These are phyloP conservation scores for Acer negundo DNA, from an alignment of 345 rosid genomes.

Conservation along the genomic window DNA sequence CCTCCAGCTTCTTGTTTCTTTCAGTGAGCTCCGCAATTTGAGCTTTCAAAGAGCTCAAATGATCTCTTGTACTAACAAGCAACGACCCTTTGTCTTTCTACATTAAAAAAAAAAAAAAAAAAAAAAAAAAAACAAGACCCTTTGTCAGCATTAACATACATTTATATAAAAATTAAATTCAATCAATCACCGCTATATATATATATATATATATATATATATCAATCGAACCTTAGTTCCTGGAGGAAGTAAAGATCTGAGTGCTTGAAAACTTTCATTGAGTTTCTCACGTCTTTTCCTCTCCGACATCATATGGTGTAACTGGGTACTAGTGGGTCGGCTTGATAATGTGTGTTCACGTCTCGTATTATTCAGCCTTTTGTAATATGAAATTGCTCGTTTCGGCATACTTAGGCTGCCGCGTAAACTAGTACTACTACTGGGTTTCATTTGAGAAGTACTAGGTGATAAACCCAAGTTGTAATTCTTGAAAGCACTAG, in stretches of 20 bases:
- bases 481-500: constrained; percentile 57
- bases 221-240: constrained; percentile 62
- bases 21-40: constrained; percentile 54
- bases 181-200: no score
- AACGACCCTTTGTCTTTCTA: constrained; percentile 81
- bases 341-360: constrained; percentile 38
- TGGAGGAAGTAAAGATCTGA: constrained; percentile 75
- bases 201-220: no score
- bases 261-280: constrained; percentile 73
- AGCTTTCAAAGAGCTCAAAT: constrained; percentile 44
- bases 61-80: constrained; percentile 56
- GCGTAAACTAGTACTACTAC: not conserved
- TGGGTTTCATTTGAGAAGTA: constrained; percentile 12
- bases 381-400: constrained; percentile 50
- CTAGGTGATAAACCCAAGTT: constrained; percentile 9
- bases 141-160: not conserved
- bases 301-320: constrained; percentile 92
- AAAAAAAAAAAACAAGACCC: not conserved
- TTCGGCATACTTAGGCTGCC: constrained; percentile 50
- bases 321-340: constrained; percentile 53
- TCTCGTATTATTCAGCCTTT: constrained; percentile 34
- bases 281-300: constrained; percentile 87
- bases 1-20: constrained; percentile 50
- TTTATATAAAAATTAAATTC: not conserved
- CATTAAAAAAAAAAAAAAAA: not conserved